Evolutionary conservation across 768 basidiomycete genomes (phyloP).

Genomic region (Podaxis rugospora): DNA sequence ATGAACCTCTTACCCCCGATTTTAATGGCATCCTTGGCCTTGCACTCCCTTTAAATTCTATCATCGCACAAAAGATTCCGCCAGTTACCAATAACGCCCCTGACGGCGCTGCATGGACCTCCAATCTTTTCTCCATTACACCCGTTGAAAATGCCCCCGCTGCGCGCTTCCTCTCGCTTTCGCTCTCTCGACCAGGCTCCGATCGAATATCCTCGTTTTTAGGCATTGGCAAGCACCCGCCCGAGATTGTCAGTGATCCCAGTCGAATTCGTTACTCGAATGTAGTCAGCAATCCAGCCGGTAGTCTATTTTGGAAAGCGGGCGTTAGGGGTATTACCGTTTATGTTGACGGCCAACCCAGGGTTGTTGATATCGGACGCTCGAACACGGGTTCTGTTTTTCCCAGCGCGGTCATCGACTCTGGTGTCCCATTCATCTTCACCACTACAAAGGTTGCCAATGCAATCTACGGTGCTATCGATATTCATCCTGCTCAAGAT

Average conservation of each 20-base stretch:
- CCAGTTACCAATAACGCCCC: constrained; percentile 44
- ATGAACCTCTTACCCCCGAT: constrained; percentile 51
- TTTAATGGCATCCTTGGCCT: constrained; percentile 75
- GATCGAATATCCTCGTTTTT: constrained; percentile 51
- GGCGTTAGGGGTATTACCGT: constrained; percentile 54
- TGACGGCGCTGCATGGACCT: constrained; percentile 64
- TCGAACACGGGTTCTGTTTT: constrained; percentile 35
- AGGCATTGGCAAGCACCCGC: constrained; percentile 68
- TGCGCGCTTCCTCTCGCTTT: constrained; percentile 61
- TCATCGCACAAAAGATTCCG: constrained; percentile 50
- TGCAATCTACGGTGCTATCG: constrained; percentile 74
- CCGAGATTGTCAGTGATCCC: constrained; percentile 46
- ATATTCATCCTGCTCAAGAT: constrained; percentile 51
- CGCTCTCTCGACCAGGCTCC: constrained; percentile 66
- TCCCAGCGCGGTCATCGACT: constrained; percentile 70
- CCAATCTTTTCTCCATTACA: constrained; percentile 69
- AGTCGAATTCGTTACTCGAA: constrained; percentile 44
- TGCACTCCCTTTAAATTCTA: constrained; percentile 67
- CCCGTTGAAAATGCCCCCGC: constrained; percentile 48
- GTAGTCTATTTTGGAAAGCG: constrained; percentile 61
- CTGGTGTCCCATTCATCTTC: constrained; percentile 65
- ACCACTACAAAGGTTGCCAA: constrained; percentile 60
- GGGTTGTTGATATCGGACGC: constrained; percentile 35
- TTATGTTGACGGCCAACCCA: constrained; percentile 43
- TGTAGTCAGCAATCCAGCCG: constrained; percentile 35